Evolutionary conservation across 2,329 filamentous ascomycete genomes (phyloP).

Genomic region (Diaporthe ampelina): DNA sequence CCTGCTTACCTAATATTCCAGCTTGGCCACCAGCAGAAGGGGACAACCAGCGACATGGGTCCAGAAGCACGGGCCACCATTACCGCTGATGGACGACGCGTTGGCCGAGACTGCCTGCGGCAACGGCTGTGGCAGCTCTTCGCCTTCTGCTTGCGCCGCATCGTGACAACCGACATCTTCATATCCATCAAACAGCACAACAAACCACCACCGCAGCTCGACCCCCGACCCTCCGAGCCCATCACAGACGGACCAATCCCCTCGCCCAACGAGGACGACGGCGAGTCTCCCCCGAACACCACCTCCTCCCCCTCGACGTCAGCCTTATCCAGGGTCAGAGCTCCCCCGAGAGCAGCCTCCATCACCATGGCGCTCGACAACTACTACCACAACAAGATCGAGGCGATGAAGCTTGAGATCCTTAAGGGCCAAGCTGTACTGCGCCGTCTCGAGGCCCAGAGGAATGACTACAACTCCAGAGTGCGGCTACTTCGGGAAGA

Average conservation of each 20-base stretch:
- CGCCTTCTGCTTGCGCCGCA: constrained; percentile 40
- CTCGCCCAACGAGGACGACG: constrained; percentile 8
- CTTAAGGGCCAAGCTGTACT: constrained; percentile 98
- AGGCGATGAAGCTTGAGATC: constrained; percentile 99
- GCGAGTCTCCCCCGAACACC: background rate
- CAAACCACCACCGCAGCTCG: background rate
- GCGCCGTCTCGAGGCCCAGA: constrained; percentile 94
- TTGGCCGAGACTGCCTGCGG: constrained; percentile 42
- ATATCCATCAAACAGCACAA: constrained; percentile 33
- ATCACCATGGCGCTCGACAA: constrained; percentile 95
- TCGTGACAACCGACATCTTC: constrained; percentile 39
- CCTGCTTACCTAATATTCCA: constrained; percentile 31
- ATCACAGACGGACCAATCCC: background rate
- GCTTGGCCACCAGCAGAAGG: background rate
- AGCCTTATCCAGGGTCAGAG: constrained; percentile 29
- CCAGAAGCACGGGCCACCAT: constrained; percentile 38
- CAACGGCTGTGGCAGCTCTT: constrained; percentile 41
- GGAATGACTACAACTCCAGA: constrained; percentile 99
- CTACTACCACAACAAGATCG: constrained; percentile 99
- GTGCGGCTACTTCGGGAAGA: constrained; percentile 96
- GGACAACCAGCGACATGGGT: constrained; percentile 33
- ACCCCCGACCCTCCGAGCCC: background rate
- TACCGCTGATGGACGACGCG: constrained; percentile 35
- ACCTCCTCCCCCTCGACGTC: constrained; percentile 28
- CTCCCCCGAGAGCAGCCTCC: constrained; percentile 40